Evolutionary conservation across 495 filamentous ascomycete genomes (phyloP).

Genomic region (Aspergillus affinis): DNA sequence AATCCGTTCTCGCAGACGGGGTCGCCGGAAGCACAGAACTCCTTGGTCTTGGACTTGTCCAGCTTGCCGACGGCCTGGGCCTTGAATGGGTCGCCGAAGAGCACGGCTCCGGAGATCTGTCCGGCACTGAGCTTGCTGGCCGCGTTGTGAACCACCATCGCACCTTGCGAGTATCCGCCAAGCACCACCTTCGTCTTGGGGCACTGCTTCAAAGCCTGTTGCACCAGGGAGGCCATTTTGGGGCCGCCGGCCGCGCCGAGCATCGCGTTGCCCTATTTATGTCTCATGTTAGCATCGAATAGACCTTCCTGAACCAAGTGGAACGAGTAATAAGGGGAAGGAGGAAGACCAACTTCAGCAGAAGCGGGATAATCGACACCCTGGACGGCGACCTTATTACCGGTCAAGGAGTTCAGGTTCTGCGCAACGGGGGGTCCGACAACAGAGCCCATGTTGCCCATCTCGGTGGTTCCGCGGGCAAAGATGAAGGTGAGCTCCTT

Average conservation of each 20-base stretch:
- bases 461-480: slow-evolving; percentile 56
- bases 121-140: slow-evolving; percentile 32
- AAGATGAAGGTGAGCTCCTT: slow-evolving; percentile 56
- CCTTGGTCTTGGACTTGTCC: slow-evolving; percentile 43
- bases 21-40: slow-evolving; percentile 53
- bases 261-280: slow-evolving; percentile 47
- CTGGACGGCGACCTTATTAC: slow-evolving; percentile 49
- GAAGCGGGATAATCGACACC: slow-evolving; percentile 55
- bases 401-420: slow-evolving; percentile 37
- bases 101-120: slow-evolving; percentile 40
- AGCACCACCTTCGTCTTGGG: slow-evolving; percentile 61
- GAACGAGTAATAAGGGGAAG: background rate
- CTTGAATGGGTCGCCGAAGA: slow-evolving; percentile 61
- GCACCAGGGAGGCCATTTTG: slow-evolving; percentile 49
- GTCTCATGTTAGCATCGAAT: slow-evolving; percentile 3
- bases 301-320: too few relatives aligned
- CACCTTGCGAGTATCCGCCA: slow-evolving; percentile 60
- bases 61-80: slow-evolving; percentile 44
- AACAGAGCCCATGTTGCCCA: slow-evolving; percentile 58
- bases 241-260: slow-evolving; percentile 43
- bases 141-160: slow-evolving; percentile 53
- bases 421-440: slow-evolving; percentile 55
- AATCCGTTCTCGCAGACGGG: slow-evolving; percentile 53
- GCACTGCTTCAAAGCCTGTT: slow-evolving; percentile 48
- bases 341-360: slow-evolving; percentile 30